Conservation (phyloP, 31 red algal genomes). For the Odonthalia washingtoniensis region DNA sequence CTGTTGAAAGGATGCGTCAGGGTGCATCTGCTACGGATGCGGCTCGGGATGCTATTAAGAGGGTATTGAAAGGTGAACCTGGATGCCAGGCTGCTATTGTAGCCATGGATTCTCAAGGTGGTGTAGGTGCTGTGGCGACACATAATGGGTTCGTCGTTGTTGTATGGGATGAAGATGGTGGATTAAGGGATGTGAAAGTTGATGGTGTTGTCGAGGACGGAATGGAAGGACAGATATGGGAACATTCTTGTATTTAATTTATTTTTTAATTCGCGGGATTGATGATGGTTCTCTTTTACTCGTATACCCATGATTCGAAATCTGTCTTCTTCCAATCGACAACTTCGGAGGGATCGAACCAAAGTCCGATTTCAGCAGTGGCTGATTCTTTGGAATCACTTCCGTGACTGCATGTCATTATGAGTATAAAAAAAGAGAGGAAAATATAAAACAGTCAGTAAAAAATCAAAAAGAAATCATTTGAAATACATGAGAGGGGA, state of each 20-base stretch:
- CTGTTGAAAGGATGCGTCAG: slow-evolving; percentile 54
- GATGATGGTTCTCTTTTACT: too few species aligned
- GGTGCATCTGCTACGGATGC: slow-evolving; percentile 54
- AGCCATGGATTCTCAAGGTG: slow-evolving; percentile 55
- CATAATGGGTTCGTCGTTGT: slow-evolving; percentile 50
- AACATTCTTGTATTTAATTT: too few species aligned
- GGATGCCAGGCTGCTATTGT: slow-evolving; percentile 71
- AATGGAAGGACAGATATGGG: too few species aligned
- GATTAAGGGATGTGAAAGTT: too few species aligned
- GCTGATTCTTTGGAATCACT: slow-evolving; percentile 92
- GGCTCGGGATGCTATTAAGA: slow-evolving; percentile 52
- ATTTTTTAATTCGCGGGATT: too few species aligned
- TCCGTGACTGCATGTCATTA: slow-evolving; percentile 54
- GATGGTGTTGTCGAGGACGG: too few species aligned
- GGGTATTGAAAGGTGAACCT: slow-evolving; percentile 37
- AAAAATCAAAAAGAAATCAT: background rate
- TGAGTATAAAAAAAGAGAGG: background rate
- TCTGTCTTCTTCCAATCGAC: slow-evolving; percentile 74
- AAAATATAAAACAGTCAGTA: background rate
- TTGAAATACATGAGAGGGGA: background rate
- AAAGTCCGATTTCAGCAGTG: slow-evolving; percentile 90
- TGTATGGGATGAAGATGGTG: slow-evolving; percentile 42
- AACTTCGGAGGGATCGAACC: slow-evolving; percentile 82
- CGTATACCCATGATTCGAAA: slow-evolving; percentile 69
- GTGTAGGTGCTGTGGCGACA: slow-evolving; percentile 34